Base-by-base conservation (phyloP, 2,329 filamentous ascomycete genomes). In the Phyllosticta paracitricarpa region DNA sequence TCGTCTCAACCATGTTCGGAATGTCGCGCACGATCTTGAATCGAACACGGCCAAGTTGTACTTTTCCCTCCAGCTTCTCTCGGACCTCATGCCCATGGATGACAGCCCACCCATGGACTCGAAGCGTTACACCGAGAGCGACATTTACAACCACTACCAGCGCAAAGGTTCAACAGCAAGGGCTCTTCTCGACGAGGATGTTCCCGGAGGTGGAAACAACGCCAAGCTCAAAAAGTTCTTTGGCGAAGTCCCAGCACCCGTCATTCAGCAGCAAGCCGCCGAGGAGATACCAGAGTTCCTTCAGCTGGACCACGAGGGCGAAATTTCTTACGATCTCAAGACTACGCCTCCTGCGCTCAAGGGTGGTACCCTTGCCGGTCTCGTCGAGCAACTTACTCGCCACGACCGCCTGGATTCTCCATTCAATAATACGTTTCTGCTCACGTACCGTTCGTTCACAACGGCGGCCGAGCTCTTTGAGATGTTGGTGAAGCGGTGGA, bases 391-490 rank as follows among this genome's bases (percentile, higher is more conserved):
- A 70, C 82, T 99, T 54, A 99, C 94, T 17, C 85, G 94, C 56
- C 94, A 99, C 71, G 94, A 99, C 76, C 94, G 95, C 70, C 83
- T 96, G 14, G 94, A 97, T 71, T 91, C 92, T 2, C 93, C 84
- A 64, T 97, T 97, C 77, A 97, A 97, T 78, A 95, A 93, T 69
- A 99, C 94, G 0, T 99, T 99, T 80, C 84, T 99, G 17, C 83
- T 99, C 48, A 99, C 94, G 1, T 99, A 99, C 73, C 84, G 89
- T 64, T 99, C 94, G 0, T 99, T 99, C 70, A 97, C 94, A 0
- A 86, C 87, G 2, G 94, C 93, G 0, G 81, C 88, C 5, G 94
- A 97, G 73, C 80, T 99, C 0, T 97, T 97, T 69, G 91, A 97
- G 73, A 83, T 96, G 71, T 79, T 99, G 7, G 91, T 97, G 9